phyloP scores from a whole-genome alignment of 2,329 filamentous ascomycete species.

The Pseudogymnoascus sp. region DNA sequence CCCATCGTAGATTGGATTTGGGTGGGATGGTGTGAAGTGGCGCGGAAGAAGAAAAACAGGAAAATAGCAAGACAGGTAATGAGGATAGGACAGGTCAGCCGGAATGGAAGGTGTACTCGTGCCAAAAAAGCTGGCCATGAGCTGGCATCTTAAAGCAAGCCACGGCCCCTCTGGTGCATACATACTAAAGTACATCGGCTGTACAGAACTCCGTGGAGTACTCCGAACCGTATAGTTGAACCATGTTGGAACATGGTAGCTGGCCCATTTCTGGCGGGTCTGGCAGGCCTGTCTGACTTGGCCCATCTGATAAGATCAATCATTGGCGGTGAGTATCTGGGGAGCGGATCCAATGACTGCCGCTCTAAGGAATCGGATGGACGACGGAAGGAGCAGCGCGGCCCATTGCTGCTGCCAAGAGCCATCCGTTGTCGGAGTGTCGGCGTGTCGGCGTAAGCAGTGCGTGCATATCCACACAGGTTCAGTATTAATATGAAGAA shows the following conservation, averaged over 20 bases:
- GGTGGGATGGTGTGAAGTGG: neutral
- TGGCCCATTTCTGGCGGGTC: neutral
- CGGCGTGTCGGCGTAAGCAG: neutral
- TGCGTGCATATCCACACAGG: neutral
- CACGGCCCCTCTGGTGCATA: neutral
- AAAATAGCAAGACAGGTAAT: neutral
- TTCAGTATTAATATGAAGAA: neutral
- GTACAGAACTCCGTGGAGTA: neutral
- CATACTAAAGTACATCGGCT: neutral
- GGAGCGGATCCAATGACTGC: neutral
- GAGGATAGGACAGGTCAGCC: neutral
- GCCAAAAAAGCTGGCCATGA: neutral
- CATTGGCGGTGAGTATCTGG: neutral
- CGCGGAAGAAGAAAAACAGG: neutral
- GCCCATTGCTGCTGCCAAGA: neutral
- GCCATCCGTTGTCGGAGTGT: neutral
- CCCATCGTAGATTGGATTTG: neutral
- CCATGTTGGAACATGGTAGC: neutral
- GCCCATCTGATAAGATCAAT: conserved; percentile 2
- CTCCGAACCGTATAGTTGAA: neutral
- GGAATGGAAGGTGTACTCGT: neutral
- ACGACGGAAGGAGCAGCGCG: neutral
- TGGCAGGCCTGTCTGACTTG: neutral
- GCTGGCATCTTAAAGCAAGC: conserved; percentile 6
- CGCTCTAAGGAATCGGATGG: neutral